Evolutionary conservation across 2,329 filamentous ascomycete genomes (phyloP).

Genomic region (Diaporthe caulivora): DNA sequence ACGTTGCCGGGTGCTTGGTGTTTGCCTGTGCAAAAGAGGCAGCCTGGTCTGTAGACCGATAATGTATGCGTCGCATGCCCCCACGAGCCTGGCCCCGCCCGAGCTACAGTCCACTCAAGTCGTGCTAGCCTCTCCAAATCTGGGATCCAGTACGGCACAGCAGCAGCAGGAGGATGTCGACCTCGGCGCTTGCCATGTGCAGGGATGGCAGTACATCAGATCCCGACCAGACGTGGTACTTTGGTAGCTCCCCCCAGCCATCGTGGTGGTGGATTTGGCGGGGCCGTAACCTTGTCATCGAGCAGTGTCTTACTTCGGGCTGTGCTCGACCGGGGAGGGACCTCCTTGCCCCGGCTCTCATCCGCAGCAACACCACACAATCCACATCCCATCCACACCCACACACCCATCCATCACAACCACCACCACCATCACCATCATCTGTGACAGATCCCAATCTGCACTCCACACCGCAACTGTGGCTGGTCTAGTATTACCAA

Average conservation of each 20-base stretch:
- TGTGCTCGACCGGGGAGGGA: constrained; percentile 19
- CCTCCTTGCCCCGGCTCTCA: constrained; percentile 2
- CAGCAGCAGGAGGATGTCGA: neutral
- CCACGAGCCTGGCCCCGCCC: neutral
- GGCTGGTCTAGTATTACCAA: constrained; percentile 4
- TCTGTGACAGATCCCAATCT: constrained; percentile 7
- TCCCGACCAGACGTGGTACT: neutral
- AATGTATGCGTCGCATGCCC: neutral
- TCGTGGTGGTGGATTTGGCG: neutral
- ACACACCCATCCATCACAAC: neutral
- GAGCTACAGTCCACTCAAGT: neutral
- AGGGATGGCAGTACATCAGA: neutral
- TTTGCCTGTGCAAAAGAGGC: constrained; percentile 11
- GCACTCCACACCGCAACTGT: constrained; percentile 29
- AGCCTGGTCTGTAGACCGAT: neutral
- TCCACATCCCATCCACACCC: neutral
- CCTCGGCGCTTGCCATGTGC: neutral
- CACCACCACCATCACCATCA: neutral
- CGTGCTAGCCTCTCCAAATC: neutral
- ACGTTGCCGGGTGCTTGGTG: constrained; percentile 13
- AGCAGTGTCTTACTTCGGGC: constrained; percentile 24
- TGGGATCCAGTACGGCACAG: constrained; percentile 1
- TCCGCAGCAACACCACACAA: constrained; percentile 9
- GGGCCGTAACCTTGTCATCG: constrained; percentile 14
- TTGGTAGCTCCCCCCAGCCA: constrained; percentile 16